phyloP scores from a whole-genome alignment of 371 early-diverging fungal species.

The Zychaea mexicana region DNA sequence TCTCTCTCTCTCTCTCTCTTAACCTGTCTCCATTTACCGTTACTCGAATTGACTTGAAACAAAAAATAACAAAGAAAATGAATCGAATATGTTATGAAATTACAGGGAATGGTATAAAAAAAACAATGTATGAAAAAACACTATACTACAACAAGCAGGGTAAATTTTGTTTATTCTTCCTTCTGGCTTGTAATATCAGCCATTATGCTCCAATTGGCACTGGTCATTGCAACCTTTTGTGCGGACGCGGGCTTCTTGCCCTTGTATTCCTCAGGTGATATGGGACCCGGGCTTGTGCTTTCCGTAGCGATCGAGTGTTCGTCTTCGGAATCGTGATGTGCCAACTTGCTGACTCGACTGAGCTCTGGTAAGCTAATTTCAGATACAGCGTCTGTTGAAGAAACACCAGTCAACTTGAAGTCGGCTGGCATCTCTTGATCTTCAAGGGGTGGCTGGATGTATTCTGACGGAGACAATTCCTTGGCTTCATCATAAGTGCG shows the following conservation, averaged over 20 bases:
- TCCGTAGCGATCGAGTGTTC: conserved; percentile 5
- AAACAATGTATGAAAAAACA: no score
- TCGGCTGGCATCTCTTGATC: conserved; percentile 1
- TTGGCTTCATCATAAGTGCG: conserved; percentile 2
- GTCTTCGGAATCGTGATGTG: neutral
- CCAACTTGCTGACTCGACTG: neutral
- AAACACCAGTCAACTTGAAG: conserved; percentile 3
- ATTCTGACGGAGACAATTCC: neutral
- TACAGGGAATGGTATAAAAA: no score
- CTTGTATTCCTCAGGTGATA: neutral
- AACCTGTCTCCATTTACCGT: no score
- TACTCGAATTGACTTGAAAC: neutral
- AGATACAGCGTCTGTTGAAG: neutral
- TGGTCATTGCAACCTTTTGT: neutral
- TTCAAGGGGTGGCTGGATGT: neutral
- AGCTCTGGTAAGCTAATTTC: neutral
- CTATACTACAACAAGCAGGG: neutral
- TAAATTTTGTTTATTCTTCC: neutral
- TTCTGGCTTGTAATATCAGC: neutral
- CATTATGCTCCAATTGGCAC: neutral
- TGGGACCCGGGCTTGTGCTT: neutral
- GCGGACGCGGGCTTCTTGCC: neutral
- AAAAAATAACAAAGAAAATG: neutral
- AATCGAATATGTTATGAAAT: neutral
- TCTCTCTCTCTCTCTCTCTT: no score